phyloP scores from a whole-genome alignment of 2,329 filamentous ascomycete genomes.

The Bipolaris gigantea region DNA sequence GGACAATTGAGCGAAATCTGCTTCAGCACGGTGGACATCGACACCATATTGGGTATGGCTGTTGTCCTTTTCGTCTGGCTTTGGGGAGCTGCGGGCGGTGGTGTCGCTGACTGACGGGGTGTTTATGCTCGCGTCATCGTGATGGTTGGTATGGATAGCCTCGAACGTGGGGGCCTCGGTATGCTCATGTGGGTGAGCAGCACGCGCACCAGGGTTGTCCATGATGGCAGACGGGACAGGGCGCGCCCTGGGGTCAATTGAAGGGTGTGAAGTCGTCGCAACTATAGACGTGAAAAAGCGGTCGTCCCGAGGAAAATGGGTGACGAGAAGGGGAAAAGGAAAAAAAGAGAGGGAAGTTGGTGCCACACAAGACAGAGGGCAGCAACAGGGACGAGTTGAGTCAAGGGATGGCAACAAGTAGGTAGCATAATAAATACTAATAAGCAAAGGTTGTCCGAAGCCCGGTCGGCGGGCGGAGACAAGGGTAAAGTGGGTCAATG shows the following conservation, averaged over 20 bases:
- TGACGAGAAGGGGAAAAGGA: background rate
- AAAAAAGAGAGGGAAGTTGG: conserved; percentile 17
- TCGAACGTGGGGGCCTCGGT: conserved; percentile 32
- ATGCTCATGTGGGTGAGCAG: conserved; percentile 25
- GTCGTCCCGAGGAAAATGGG: background rate
- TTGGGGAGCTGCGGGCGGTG: conserved; percentile 26
- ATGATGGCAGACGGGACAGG: conserved; percentile 25
- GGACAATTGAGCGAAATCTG: conserved; percentile 69
- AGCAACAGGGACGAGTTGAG: background rate
- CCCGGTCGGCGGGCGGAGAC: conserved; percentile 10
- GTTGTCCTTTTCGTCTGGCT: conserved; percentile 23
- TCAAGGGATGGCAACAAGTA: background rate
- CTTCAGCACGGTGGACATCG: conserved; percentile 67
- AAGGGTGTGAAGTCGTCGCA: conserved; percentile 6
- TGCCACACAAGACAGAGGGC: conserved; percentile 2
- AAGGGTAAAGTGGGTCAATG: conserved; percentile 3
- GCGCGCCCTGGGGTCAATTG: conserved; percentile 18
- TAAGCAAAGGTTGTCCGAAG: conserved; percentile 1
- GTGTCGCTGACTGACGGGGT: conserved; percentile 27
- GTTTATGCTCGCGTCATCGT: conserved; percentile 23
- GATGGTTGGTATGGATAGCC: conserved; percentile 31
- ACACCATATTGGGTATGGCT: conserved; percentile 46
- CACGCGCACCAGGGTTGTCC: conserved; percentile 29
- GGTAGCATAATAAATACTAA: background rate
- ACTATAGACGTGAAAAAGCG: conserved; percentile 9